Evolutionary conservation across 2,329 filamentous ascomycete species (phyloP), one percentile per base, ranked within the genome.

Genomic region (Aspergillus sp.): DNA sequence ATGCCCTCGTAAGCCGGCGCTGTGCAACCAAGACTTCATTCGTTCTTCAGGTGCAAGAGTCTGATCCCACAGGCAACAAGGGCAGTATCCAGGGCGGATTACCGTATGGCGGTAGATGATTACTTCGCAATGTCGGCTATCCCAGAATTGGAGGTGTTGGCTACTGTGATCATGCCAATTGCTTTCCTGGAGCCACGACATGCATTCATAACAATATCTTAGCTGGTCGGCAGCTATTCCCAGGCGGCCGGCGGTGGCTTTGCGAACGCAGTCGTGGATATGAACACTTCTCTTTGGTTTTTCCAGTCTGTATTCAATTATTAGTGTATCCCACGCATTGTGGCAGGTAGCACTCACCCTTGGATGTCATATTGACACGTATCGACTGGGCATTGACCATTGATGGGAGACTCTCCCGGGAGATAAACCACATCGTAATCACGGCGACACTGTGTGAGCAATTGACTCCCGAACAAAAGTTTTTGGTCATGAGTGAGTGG

Each of bases 361-460:
- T 34, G 3, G 30, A 34, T 41, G 4, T 15, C n/a, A 41, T 41
- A 41, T 41, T 41, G 13, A 41, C 42, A 44, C 24, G 30, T 53
- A 56, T 47, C 32, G 24, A 54, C 54, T 11, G 59, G 58, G 45
- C 42, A 66, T 32, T 42, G 39, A 44, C 60, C 53, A 34, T 60
- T 1, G 32, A 62, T 38, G 7, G 56, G 61, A 5, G 36, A 48
- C 57, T 64, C 58, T 7, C 42, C 13, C 24, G 48, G 60, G 53
- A 66, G 60, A 56, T 64, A 66, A 18, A 57, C 38, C 24, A 66
- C 49, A 42, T 59, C 49, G 17, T 61, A 62, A 43, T 66, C 55
- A 41, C 51, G 48, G 26, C 38, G 12, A 34, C 30, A 34, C 30
- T 34, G 30, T 34, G 4, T 34, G 12, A 34, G 30, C 3, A 34